Conservation (phyloP, 2,329 filamentous ascomycete species). For the Cladosporium velox region DNA sequence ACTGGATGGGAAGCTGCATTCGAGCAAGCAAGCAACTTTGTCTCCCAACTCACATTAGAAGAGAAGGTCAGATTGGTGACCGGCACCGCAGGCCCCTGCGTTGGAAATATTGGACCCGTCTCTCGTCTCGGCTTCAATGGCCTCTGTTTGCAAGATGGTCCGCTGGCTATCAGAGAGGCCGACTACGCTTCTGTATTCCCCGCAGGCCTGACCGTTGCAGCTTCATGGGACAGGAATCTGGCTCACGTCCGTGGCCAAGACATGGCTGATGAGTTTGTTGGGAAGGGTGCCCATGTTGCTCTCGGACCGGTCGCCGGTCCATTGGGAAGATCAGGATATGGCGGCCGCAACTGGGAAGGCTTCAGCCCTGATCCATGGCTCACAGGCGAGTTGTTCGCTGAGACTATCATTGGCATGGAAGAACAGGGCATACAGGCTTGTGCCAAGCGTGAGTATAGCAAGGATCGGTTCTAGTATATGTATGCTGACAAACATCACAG, state of each 20-base stretch:
- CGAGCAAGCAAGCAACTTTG: conserved; percentile 26
- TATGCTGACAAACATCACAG: conserved; percentile 64
- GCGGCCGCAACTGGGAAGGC: conserved; percentile 39
- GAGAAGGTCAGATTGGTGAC: conserved; percentile 31
- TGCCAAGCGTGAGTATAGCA: conserved; percentile 51
- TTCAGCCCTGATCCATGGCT: conserved; percentile 57
- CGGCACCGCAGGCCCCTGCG: conserved; percentile 36
- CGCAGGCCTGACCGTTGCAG: conserved; percentile 43
- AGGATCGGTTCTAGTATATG: conserved; percentile 32
- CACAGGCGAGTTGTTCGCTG: conserved; percentile 69
- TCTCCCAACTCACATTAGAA: conserved; percentile 27
- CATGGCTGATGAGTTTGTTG: conserved; percentile 35
- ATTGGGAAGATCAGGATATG: conserved; percentile 35
- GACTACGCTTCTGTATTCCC: conserved; percentile 43
- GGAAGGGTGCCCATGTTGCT: conserved; percentile 56
- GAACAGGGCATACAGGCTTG: conserved; percentile 46
- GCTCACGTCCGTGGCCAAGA: conserved; percentile 37
- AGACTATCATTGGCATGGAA: conserved; percentile 48
- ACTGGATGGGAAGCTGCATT: conserved; percentile 29
- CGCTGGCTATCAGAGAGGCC: conserved; percentile 43
- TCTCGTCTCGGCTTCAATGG: conserved; percentile 35
- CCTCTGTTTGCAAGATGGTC: conserved; percentile 45
- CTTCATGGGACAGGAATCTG: conserved; percentile 41
- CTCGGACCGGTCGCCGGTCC: conserved; percentile 51
- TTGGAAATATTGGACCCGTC: conserved; percentile 64